Percentiles rank a stretch among this genome's conserved stretches.
These are phyloP conservation scores for Scheffersomyces lignicola DNA, from an alignment of 1,139 yeast species.

Conservation along the genomic window DNA sequence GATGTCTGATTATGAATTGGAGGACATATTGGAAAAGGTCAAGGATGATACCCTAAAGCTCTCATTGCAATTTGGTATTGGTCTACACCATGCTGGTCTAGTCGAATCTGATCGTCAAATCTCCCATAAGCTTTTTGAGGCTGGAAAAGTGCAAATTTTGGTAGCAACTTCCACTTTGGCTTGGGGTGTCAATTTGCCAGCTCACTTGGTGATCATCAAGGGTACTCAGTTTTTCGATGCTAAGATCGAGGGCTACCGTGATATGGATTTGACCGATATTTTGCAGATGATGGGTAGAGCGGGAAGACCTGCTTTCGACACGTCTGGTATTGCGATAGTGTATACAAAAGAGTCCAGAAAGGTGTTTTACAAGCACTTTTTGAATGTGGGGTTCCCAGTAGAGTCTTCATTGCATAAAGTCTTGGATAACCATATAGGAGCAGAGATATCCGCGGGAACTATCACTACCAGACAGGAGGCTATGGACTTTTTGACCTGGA, in stretches of 20 bases:
- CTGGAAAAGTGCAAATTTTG: slow-evolving; percentile 82
- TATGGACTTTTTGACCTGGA: slow-evolving; percentile 90
- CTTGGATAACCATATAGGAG: slow-evolving; percentile 92
- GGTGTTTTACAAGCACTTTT: slow-evolving; percentile 88
- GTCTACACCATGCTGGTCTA: slow-evolving; percentile 96
- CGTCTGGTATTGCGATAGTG: slow-evolving; percentile 92
- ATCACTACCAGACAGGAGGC: slow-evolving; percentile 84
- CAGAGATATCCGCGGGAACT: slow-evolving; percentile 90
- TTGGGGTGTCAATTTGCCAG: slow-evolving; percentile 97
- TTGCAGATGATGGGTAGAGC: slow-evolving; percentile 93
- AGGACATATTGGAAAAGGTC: slow-evolving; percentile 60
- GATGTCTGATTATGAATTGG: slow-evolving; percentile 75
- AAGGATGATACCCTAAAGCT: slow-evolving; percentile 86
- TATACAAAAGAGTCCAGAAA: slow-evolving; percentile 91
- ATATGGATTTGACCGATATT: slow-evolving; percentile 91
- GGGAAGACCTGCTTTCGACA: slow-evolving; percentile 96
- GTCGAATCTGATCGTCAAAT: slow-evolving; percentile 87
- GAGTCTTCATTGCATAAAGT: slow-evolving; percentile 94
- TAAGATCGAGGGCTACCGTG: slow-evolving; percentile 75
- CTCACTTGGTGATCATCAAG: slow-evolving; percentile 88
- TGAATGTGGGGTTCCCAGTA: slow-evolving; percentile 96
- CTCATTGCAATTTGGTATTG: slow-evolving; percentile 93
- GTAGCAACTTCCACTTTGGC: slow-evolving; percentile 96
- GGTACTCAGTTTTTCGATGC: slow-evolving; percentile 91
- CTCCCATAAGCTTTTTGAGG: slow-evolving; percentile 82